phyloP scores from a whole-genome alignment of 495 filamentous ascomycete species.

The Hyaloscypha bicolor region DNA sequence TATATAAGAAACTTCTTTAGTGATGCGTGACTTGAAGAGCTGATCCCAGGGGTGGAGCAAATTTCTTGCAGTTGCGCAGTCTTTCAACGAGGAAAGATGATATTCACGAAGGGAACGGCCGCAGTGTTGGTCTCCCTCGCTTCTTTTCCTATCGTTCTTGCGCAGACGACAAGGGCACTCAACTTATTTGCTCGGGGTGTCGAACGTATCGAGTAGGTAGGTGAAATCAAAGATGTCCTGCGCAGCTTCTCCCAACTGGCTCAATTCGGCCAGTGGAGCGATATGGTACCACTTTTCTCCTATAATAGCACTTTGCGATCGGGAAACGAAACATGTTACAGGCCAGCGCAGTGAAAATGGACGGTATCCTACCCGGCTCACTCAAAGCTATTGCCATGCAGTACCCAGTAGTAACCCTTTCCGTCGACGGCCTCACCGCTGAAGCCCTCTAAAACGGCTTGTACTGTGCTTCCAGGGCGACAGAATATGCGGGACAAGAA shows the following conservation, averaged over 20 bases:
- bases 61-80: too few relatives aligned
- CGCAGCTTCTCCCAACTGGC: background rate
- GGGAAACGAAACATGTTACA: slow-evolving; percentile 10
- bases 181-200: slow-evolving; percentile 1
- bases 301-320: background rate
- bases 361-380: slow-evolving; percentile 5
- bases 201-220: slow-evolving; percentile 4
- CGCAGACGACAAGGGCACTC: background rate
- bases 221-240: slow-evolving; percentile 11
- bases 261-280: slow-evolving; percentile 5
- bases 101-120: too few relatives aligned
- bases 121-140: too few relatives aligned
- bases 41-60: too few relatives aligned
- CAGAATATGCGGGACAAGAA: background rate
- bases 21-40: too few relatives aligned
- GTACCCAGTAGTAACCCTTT: slow-evolving; percentile 1
- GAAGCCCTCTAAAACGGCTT: slow-evolving; percentile 5
- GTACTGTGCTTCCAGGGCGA: slow-evolving; percentile 2
- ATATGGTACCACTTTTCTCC: slow-evolving; percentile 7
- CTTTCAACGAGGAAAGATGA: too few relatives aligned
- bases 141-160: too few relatives aligned
- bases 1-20: too few relatives aligned
- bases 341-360: slow-evolving; percentile 2
- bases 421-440: background rate
- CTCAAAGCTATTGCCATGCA: background rate